Evolutionary conservation across 176 grass and related monocot genomes (phyloP), one percentile per base, ranked within the genome.

Genomic region (Eragrostis curvula): DNA sequence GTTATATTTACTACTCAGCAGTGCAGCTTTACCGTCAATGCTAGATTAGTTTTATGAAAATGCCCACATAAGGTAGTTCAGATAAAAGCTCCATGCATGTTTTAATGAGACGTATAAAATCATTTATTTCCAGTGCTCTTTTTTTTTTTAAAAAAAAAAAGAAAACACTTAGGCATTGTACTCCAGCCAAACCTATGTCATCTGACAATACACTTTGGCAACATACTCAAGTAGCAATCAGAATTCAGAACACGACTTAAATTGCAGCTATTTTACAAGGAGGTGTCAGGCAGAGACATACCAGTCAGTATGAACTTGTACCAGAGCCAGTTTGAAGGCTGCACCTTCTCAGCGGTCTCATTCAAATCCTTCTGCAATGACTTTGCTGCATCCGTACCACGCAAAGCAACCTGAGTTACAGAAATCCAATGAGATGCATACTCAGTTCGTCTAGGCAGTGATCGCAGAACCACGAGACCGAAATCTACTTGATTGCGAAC

Each of bases 251-350:
- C 47, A 49, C 12, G 47, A 49, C 47, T 49, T 14, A 49, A 49
- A 49, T 49, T 14, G 13, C 47, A 49, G 47, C 12, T 3, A 49
- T 49, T 36, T 49, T 49, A 49, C 12, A 14, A 49, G 47, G 47
- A 14, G 11, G 11, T 2, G 15, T 49, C 2, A 14, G 47, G 47
- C 47, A 49, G 47, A 14, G 3, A 49, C 13, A 14, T 81, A 82
- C 71, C 63, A 3, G 78, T 81, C 78, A 86, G 6, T 75, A 86
- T 87, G 79, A 82, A 87, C 64, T 87, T 82, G 5, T 82, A 77
- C 85, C 72, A 82, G 6, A 56, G 46, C 45, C 15, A n/a, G 48
- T 51, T 77, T 11, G 79, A 87, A 25, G n/a, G 72, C 18, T 76
- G 8, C 9, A 82, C 65, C 45, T 6, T 87, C 12, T 87, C 79